phyloP scores from a whole-genome alignment of 768 basidiomycete species.

The Boletus speciosus region DNA sequence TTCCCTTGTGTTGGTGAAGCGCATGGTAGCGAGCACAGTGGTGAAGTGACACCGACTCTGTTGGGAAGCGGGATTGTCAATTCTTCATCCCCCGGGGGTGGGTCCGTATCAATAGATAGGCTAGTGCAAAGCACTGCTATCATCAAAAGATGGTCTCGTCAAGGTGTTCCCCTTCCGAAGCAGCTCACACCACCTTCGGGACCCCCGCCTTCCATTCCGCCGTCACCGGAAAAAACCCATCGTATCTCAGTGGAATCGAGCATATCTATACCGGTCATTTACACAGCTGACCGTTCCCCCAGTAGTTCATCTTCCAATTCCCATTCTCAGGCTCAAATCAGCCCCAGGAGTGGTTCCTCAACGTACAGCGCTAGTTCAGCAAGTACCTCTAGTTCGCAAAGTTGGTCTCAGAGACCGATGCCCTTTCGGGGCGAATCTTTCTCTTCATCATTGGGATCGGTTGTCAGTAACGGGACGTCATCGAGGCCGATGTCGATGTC shows the following conservation, averaged over 20 bases:
- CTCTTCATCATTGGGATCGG: slow-evolving; percentile 11
- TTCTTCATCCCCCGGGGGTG: not conserved
- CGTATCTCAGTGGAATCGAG: slow-evolving; percentile 25
- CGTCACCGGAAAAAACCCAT: slow-evolving; percentile 20
- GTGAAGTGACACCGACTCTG: not conserved
- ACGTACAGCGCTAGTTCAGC: slow-evolving; percentile 41
- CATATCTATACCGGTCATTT: slow-evolving; percentile 30
- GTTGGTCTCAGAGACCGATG: slow-evolving; percentile 8
- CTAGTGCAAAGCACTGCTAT: slow-evolving; percentile 18
- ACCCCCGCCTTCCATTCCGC: slow-evolving; percentile 50
- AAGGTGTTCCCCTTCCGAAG: slow-evolving; percentile 45
- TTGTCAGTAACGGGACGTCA: slow-evolving; percentile 1
- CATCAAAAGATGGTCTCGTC: slow-evolving; percentile 54
- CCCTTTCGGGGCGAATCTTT: slow-evolving; percentile 6
- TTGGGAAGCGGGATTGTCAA: not conserved
- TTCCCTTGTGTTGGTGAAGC: not conserved
- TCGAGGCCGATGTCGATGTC: slow-evolving; percentile 24
- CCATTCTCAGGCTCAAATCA: slow-evolving; percentile 21
- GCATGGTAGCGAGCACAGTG: not conserved
- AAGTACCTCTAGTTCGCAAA: slow-evolving; percentile 41
- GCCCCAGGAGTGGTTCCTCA: slow-evolving; percentile 47
- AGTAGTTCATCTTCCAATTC: slow-evolving; percentile 41
- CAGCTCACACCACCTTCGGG: slow-evolving; percentile 57
- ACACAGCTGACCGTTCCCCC: slow-evolving; percentile 31
- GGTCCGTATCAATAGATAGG: slow-evolving; percentile 28